Conservation (phyloP, 345 rosid genomes). For the Populus pruinosa region DNA sequence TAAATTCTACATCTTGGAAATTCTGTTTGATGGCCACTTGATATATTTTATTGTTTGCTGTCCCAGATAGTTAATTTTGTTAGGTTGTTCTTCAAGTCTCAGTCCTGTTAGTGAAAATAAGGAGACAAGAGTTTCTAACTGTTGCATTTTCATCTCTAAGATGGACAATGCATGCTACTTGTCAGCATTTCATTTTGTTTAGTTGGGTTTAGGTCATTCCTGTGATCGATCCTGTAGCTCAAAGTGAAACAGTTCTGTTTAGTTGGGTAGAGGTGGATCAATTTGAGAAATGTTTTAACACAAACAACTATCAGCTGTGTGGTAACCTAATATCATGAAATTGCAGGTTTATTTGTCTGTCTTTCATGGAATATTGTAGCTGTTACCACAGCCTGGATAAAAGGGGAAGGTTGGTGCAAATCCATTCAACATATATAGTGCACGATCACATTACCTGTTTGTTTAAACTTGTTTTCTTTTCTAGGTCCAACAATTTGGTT, state of each 20-base stretch:
- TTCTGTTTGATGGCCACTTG: background rate
- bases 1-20: background rate
- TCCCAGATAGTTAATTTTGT: background rate
- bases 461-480: slow-evolving; percentile 19
- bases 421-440: slow-evolving; percentile 2
- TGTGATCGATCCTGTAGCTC: background rate
- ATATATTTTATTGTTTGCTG: background rate
- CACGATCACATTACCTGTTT: slow-evolving; percentile 3
- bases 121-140: background rate
- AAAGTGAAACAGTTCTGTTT: background rate
- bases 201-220: background rate
- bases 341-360: slow-evolving; percentile 71
- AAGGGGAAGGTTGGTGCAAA: slow-evolving; percentile 67
- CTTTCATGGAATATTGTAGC: slow-evolving; percentile 90
- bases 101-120: background rate
- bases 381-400: slow-evolving; percentile 80
- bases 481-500: slow-evolving; percentile 91
- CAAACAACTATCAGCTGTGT: slow-evolving; percentile 1
- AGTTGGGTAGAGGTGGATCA: background rate
- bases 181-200: background rate
- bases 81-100: background rate
- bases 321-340: slow-evolving; percentile 10
- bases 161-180: background rate
- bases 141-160: background rate
- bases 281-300: background rate